Evolutionary conservation across 768 basidiomycete genomes (phyloP).

Genomic region (Dioszegia crocea): DNA sequence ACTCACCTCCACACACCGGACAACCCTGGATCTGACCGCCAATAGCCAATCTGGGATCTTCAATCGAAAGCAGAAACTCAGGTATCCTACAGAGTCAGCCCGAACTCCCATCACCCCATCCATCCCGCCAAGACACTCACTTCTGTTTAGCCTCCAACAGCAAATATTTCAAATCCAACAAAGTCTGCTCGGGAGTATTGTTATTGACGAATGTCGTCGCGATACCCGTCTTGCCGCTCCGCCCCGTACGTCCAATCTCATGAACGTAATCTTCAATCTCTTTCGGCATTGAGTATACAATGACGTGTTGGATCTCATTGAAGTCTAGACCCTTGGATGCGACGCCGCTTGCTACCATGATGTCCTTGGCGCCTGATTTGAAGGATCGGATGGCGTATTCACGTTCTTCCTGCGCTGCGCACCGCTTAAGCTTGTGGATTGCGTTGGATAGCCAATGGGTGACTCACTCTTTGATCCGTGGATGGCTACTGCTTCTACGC

Average conservation of each 20-base stretch:
- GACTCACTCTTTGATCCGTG: constrained; percentile 90
- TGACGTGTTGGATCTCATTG: constrained; percentile 97
- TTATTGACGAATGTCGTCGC: constrained; percentile 99
- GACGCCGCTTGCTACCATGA: constrained; percentile 98
- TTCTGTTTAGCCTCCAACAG: constrained; percentile 97
- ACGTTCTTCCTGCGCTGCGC: constrained; percentile 93
- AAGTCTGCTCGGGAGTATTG: constrained; percentile 92
- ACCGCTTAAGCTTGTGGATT: neutral
- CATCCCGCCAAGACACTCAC: constrained; percentile 56
- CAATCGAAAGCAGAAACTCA: constrained; percentile 80
- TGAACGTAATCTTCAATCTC: constrained; percentile 99
- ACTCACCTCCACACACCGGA: constrained; percentile 84
- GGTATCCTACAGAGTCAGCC: constrained; percentile 64
- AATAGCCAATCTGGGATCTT: constrained; percentile 79
- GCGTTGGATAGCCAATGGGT: neutral
- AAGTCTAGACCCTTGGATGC: constrained; percentile 98
- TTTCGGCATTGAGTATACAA: constrained; percentile 99
- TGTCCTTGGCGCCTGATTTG: constrained; percentile 94
- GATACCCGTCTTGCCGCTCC: constrained; percentile 96
- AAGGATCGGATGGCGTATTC: constrained; percentile 99
- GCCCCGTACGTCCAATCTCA: constrained; percentile 96
- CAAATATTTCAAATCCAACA: constrained; percentile 93
- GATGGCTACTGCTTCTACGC: constrained; percentile 96
- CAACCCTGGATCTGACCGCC: constrained; percentile 79
- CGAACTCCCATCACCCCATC: neutral